Evolutionary conservation across 139 green algal genomes (phyloP).

Genomic region (Asterochloris sp.): DNA sequence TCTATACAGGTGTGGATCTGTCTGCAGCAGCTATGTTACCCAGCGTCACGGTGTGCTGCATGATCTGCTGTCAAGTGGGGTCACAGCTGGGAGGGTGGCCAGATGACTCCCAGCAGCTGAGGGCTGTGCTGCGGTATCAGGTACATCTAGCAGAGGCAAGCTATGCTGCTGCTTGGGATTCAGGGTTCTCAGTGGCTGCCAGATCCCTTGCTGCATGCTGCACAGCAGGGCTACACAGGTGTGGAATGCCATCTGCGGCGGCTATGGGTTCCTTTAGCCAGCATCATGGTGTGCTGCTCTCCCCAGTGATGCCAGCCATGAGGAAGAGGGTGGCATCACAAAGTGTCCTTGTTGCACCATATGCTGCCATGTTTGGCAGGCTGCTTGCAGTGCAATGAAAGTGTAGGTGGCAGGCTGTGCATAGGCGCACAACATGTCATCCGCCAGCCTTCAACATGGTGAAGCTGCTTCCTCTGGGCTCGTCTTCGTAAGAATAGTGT

Average conservation of each 20-base stretch:
- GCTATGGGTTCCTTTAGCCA: no score
- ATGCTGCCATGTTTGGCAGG: background rate
- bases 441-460: background rate
- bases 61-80: background rate
- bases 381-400: background rate
- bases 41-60: background rate
- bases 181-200: background rate
- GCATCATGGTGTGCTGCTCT: no score
- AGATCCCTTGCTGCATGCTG: background rate
- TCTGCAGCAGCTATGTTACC: background rate
- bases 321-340: background rate
- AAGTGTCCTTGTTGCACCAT: background rate
- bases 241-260: no score
- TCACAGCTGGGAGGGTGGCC: background rate
- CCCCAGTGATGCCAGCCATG: background rate
- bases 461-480: background rate
- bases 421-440: no score
- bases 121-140: no score
- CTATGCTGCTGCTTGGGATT: background rate
- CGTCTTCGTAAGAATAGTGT: background rate
- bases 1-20: slow-evolving; percentile 7
- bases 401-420: background rate
- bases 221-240: no score
- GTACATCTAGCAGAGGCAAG: no score
- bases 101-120: background rate